These are phyloP conservation scores for Claviceps lovelessii DNA, from an alignment of 2,329 filamentous ascomycete genomes.

Conservation along the genomic window DNA sequence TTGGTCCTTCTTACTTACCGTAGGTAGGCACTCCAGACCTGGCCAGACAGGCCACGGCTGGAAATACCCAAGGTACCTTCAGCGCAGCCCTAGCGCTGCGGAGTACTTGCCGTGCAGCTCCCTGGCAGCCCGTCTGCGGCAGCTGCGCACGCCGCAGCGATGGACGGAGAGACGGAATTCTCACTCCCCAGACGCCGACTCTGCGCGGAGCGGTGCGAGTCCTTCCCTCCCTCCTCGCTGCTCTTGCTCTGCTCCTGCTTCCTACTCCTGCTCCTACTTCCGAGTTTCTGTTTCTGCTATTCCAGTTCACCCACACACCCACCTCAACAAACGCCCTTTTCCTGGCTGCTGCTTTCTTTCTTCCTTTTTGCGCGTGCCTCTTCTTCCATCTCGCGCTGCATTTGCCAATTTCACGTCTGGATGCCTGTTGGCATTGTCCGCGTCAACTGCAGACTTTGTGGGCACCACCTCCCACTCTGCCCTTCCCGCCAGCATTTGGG, in stretches of 20 bases:
- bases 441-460: slow-evolving; percentile 2
- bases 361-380: neutral
- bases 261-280: neutral
- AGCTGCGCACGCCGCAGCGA: neutral
- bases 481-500: neutral
- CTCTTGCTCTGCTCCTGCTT: neutral
- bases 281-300: neutral
- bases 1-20: too few relatives aligned
- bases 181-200: slow-evolving; percentile 5
- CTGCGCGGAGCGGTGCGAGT: slow-evolving; percentile 3
- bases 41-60: neutral
- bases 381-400: neutral
- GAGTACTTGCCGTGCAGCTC: neutral
- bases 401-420: slow-evolving; percentile 1
- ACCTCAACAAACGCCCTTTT: neutral
- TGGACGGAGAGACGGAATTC: slow-evolving; percentile 5
- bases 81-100: neutral
- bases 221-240: neutral
- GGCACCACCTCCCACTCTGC: neutral
- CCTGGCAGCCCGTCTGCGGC: slow-evolving; percentile 1
- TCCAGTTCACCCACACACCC: slow-evolving; percentile 3
- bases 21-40: neutral
- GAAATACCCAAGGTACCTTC: neutral
- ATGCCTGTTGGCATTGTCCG: neutral
- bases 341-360: neutral